Conservation (phyloP, 2,329 filamentous ascomycete species). For the Hirsutella minnesotensis region DNA sequence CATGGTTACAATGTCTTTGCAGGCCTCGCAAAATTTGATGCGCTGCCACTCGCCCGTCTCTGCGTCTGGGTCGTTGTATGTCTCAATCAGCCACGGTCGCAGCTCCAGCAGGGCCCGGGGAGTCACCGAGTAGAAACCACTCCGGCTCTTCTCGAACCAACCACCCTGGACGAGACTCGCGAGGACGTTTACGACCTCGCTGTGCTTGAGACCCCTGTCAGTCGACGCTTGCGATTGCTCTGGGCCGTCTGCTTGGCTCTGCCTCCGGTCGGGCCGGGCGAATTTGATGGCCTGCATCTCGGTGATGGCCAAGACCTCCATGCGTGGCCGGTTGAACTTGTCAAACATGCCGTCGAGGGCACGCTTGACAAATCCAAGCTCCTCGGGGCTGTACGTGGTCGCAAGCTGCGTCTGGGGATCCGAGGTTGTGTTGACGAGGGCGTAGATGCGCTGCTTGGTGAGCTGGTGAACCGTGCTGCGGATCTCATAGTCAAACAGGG, state of each 20-base stretch:
- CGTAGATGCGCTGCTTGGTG: slow-evolving; percentile 57
- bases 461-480: slow-evolving; percentile 60
- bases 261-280: slow-evolving; percentile 34
- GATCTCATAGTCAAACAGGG: slow-evolving; percentile 79
- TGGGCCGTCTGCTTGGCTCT: slow-evolving; percentile 16
- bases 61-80: slow-evolving; percentile 67
- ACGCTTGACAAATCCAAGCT: slow-evolving; percentile 81
- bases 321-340: slow-evolving; percentile 65
- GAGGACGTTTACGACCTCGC: slow-evolving; percentile 66
- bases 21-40: slow-evolving; percentile 81
- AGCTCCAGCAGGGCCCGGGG: slow-evolving; percentile 77
- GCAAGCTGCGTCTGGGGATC: slow-evolving; percentile 80
- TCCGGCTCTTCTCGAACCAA: slow-evolving; percentile 68
- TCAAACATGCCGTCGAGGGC: slow-evolving; percentile 89
- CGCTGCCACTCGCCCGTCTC: slow-evolving; percentile 52
- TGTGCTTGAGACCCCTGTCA: slow-evolving; percentile 55
- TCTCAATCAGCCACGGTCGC: slow-evolving; percentile 70
- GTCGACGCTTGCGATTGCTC: slow-evolving; percentile 21
- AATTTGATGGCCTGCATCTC: slow-evolving; percentile 69
- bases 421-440: slow-evolving; percentile 77
- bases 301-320: slow-evolving; percentile 74
- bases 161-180: slow-evolving; percentile 60
- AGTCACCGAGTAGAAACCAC: slow-evolving; percentile 64
- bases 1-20: slow-evolving; percentile 77
- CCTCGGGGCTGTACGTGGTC: slow-evolving; percentile 67